Evolutionary conservation across 768 basidiomycete genomes (phyloP), one percentile per base, ranked within the genome.

Genomic region (Lentinula aciculospora): DNA sequence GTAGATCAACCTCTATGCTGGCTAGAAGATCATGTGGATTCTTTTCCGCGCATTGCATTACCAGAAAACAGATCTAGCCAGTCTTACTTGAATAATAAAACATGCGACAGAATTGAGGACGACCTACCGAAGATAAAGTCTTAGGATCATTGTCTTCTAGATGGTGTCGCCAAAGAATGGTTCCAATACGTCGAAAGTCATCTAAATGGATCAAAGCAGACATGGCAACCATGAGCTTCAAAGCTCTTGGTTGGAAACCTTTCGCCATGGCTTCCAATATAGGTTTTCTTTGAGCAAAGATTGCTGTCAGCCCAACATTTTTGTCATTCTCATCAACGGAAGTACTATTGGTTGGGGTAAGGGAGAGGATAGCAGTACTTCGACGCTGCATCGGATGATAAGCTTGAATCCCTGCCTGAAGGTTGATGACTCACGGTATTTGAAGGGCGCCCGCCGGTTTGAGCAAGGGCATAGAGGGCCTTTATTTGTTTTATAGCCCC

Each of bases 41-140:
- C 69, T 81, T 86, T 67, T 89, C 89, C 0, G 84, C 86, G 61
- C 81, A 86, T 67, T 88, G 85, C 85, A 88, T 89, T 25, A 83
- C 58, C 23, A 91, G 69, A 65, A 85, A 89, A 62, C 81, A 84
- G 3, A 81, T 76, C 83, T 84, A 58, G 28, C 48, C 31, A 13
- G 50, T 40, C 5, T 53, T 15, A 10, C 25, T 31, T 32, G 8
- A 45, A 21, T 12, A n/a, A 25, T 6, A 4, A 56, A 27, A 31
- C 19, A 19, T 25, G 45, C 3, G 46, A 2, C 48, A n/a, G 34
- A 34, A 36, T 13, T 12, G 12, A 47, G 12, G 57, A 50, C 17
- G 8, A 68, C 83, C 55, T 58, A 88, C 88, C 29, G 84, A 75
- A 57, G 76, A 72, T 15, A 81, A 72, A 17, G 75, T 65, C 46